Percentiles rank a stretch among this genome's conserved stretches.
Conservation (phyloP, 441 rosid species). For the Isatis lusitanica region DNA sequence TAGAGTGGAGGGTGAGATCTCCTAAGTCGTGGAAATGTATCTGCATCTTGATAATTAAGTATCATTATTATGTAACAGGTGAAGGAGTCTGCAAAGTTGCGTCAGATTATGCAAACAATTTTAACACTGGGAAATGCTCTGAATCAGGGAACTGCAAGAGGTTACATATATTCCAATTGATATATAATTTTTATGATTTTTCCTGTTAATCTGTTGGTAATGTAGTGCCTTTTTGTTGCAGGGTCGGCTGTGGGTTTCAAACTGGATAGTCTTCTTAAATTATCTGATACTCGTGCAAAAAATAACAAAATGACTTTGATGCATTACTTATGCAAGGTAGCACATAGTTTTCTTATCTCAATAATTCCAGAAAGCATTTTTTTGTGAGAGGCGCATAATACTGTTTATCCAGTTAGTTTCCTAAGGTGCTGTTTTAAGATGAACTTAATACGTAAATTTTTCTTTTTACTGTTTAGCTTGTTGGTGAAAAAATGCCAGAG, state of each 20-base stretch:
- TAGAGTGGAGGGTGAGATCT: slow-evolving; percentile 34
- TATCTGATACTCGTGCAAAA: slow-evolving; percentile 96
- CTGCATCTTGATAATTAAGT: slow-evolving; percentile 30
- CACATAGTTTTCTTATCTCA: background rate
- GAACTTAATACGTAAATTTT: background rate
- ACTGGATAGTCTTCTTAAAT: slow-evolving; percentile 92
- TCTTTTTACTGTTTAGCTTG: slow-evolving; percentile 53
- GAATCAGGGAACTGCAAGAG: slow-evolving; percentile 98
- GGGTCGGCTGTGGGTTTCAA: slow-evolving; percentile 98
- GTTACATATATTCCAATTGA: slow-evolving; percentile 39
- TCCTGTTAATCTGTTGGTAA: background rate
- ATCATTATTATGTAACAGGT: slow-evolving; percentile 51
- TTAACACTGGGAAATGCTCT: slow-evolving; percentile 94
- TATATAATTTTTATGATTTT: background rate
- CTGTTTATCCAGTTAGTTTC: background rate
- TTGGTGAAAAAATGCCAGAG: slow-evolving; percentile 93
- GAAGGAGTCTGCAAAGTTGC: slow-evolving; percentile 83
- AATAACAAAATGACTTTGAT: slow-evolving; percentile 95
- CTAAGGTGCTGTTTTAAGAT: slow-evolving; percentile 7
- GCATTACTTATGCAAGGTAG: slow-evolving; percentile 97
- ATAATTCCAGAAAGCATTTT: background rate
- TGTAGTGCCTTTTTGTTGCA: slow-evolving; percentile 37
- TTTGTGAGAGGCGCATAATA: background rate
- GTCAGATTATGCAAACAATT: slow-evolving; percentile 97
- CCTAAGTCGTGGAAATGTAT: slow-evolving; percentile 15